Base-by-base conservation (phyloP, 352 stramenopile species). In the Hyphochytrium catenoides region DNA sequence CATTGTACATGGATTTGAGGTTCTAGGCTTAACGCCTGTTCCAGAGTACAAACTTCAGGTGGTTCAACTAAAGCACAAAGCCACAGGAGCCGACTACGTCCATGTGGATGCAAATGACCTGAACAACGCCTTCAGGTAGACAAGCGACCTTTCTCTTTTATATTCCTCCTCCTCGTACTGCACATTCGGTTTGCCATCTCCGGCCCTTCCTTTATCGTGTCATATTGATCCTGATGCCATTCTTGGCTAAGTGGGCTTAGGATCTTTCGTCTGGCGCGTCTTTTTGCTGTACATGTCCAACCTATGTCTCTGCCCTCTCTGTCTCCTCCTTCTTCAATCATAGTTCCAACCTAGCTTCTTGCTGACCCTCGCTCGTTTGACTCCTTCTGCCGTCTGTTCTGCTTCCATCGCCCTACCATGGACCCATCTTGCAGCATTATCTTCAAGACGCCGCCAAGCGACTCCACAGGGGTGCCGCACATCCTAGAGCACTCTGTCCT, bases 401-500 rank as follows among this genome's bases (percentile, higher is more conserved):
- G n/a, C n/a, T n/a, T n/a, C n/a, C n/a, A n/a, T n/a, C n/a, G n/a
- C n/a, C n/a, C n/a, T n/a, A n/a, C n/a, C n/a, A n/a, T n/a, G n/a
- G n/a, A n/a, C n/a, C n/a, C n/a, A n/a, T 15, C 6, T 25, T 79
- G 79, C 58, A 86, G 84, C 28, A 77, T 97, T 27, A 94, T 86
- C 43, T 97, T 99, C 52, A 77, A 85, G 33, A 98, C 91, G 35
- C 89, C 88, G n/a, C 81, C 85, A 15, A 59, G 68, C 16, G 82
- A 92, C 53, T 93, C 76, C 16, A 97, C 87, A 12, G 91, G 91
- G 37, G 73, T 98, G n/a, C 74, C 89, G 18, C 91, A 98, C 50
- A 96, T 98, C 44, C 54, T 98, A 4, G 91, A 98, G 49, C 85
- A 95, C 48, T 88, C 70, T 8, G 68, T 87, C 25, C 58, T 95